Base-by-base conservation (phyloP, 768 basidiomycete genomes). In the Rhodotorula toruloides region DNA sequence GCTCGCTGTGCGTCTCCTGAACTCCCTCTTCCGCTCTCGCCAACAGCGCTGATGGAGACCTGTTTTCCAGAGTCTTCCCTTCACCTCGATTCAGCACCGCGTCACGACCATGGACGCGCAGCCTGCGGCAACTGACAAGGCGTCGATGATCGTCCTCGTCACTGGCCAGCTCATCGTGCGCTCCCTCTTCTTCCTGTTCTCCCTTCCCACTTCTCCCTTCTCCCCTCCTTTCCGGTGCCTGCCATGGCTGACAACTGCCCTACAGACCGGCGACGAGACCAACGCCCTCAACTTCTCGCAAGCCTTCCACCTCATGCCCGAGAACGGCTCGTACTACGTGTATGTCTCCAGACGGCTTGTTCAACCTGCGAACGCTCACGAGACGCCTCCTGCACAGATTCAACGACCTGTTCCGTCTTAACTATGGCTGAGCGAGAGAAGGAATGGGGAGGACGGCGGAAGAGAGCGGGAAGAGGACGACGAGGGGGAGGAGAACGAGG, bases 271-370 rank as follows among this genome's bases (percentile, higher is more conserved):
- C 73, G 90, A 88, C 67, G 82, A 81, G 69, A 48, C 78, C 63
- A 88, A 89, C 72, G 85, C 90, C n/a, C 80, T 99, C 62, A 86
- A 85, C 74, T 99, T 90, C 81, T 89, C 86, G 71, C 96, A 99
- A 79, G 81, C 85, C 68, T 99, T 99, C 85, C 91, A 94, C 72
- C 85, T 99, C 63, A 82, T 89, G 58, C 86, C 84, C 34, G 89
- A 93, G 4, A 73, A 70, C 27, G 84, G 84, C 71, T 93, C 87
- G 81, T 97, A 86, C 76, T 72, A 65, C 46, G 88, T 98, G 91
- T 92, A 78, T 53, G 89, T 81, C 37, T 19, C 40, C 43, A 17
- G 2, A n/a, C 22, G 25, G 19, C 32, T 6, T 25, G 32, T 34
- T 34, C 4, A 21, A 12, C 42, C 42, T 42, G 42, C 12, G 42